These are phyloP conservation scores for Cercophora newfieldiana DNA, from an alignment of 495 filamentous ascomycete species.

Conservation along the genomic window DNA sequence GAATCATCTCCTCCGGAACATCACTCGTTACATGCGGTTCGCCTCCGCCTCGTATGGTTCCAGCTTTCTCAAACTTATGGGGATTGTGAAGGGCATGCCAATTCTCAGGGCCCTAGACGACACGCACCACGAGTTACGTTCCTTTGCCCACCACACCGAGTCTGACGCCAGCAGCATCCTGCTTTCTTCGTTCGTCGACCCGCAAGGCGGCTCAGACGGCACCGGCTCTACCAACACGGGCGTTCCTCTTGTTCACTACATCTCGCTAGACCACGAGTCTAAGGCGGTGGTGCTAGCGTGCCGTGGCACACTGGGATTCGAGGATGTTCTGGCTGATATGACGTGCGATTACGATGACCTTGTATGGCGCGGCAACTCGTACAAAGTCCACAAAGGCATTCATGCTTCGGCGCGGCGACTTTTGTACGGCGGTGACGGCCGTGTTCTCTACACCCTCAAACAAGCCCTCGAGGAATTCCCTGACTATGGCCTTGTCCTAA, in stretches of 20 bases:
- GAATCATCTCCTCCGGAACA: constrained; percentile 67
- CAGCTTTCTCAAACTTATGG: constrained; percentile 69
- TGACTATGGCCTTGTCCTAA: constrained; percentile 73
- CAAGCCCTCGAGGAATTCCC: constrained; percentile 69
- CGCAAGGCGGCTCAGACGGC: constrained; percentile 70
- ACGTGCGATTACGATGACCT: constrained; percentile 80
- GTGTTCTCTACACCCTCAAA: constrained; percentile 67
- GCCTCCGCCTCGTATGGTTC: constrained; percentile 76
- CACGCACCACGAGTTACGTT: constrained; percentile 65
- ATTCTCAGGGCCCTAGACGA: constrained; percentile 48
- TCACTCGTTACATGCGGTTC: constrained; percentile 74
- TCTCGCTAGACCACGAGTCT: constrained; percentile 74
- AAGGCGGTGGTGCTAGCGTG: constrained; percentile 76
- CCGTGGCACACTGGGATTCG: constrained; percentile 75
- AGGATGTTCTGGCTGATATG: constrained; percentile 79
- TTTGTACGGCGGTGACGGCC: constrained; percentile 62
- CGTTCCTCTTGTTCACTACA: constrained; percentile 76
- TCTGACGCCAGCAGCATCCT: constrained; percentile 68
- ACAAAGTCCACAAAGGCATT: constrained; percentile 83
- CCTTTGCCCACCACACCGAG: constrained; percentile 70
- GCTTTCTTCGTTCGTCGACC: constrained; percentile 73
- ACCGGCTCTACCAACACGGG: constrained; percentile 71
- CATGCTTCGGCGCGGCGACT: constrained; percentile 72
- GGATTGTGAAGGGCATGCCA: constrained; percentile 55
- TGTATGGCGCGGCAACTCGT: constrained; percentile 62